These are phyloP conservation scores for Crucihimalaya himalaica DNA, from an alignment of 345 rosid species.

Conservation along the genomic window DNA sequence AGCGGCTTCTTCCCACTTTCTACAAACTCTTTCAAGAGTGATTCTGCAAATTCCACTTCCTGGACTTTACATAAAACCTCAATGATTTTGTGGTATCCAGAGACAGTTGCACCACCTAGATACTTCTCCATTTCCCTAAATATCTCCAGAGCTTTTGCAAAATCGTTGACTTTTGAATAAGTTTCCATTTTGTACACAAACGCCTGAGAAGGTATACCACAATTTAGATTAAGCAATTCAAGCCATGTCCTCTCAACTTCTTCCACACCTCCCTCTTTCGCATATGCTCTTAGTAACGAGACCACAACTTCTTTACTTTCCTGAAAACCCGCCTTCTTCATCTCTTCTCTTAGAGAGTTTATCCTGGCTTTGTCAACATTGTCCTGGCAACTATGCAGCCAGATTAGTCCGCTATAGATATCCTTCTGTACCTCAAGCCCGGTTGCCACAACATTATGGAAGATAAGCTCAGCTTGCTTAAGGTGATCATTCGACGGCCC, in stretches of 20 bases:
- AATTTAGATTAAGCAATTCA: slow-evolving; percentile 46
- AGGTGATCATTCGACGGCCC: slow-evolving; percentile 55
- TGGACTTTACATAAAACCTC: slow-evolving; percentile 59
- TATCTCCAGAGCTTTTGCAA: slow-evolving; percentile 54
- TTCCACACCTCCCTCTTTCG: slow-evolving; percentile 62
- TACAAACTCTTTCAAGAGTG: slow-evolving; percentile 62
- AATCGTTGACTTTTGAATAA: slow-evolving; percentile 58
- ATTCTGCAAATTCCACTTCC: slow-evolving; percentile 59
- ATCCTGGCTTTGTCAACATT: slow-evolving; percentile 60
- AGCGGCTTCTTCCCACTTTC: slow-evolving; percentile 69
- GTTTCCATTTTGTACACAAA: slow-evolving; percentile 82
- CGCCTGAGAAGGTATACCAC: slow-evolving; percentile 57
- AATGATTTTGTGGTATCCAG: slow-evolving; percentile 76
- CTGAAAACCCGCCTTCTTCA: slow-evolving; percentile 58
- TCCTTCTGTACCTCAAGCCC: slow-evolving; percentile 74
- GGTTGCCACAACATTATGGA: slow-evolving; percentile 65
- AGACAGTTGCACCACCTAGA: slow-evolving; percentile 53
- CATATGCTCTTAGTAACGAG: slow-evolving; percentile 73
- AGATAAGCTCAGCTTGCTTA: slow-evolving; percentile 84
- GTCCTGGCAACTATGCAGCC: slow-evolving; percentile 89
- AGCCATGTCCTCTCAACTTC: slow-evolving; percentile 74
- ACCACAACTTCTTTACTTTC: slow-evolving; percentile 67
- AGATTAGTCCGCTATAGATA: slow-evolving; percentile 69
- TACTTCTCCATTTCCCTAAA: slow-evolving; percentile 69
- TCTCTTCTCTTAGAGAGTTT: slow-evolving; percentile 55